phyloP scores from a whole-genome alignment of 495 filamentous ascomycete genomes.

The Neurospora sp. region DNA sequence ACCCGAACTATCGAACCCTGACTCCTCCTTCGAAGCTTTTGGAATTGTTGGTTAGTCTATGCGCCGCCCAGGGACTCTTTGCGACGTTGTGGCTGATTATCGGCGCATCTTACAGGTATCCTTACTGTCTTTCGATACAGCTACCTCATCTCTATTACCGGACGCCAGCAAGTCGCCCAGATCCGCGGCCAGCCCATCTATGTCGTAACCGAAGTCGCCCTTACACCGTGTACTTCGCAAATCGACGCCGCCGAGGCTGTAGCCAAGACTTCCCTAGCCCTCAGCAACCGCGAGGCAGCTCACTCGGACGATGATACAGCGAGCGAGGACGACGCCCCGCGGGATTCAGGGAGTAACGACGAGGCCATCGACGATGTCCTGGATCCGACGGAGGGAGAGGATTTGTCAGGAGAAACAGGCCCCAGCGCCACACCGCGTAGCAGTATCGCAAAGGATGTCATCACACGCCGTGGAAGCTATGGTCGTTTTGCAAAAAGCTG shows the following conservation, averaged over 20 bases:
- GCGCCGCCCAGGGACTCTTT: conserved; percentile 50
- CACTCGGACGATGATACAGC: conserved; percentile 23
- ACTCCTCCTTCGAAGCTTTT: conserved; percentile 58
- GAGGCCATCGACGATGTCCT: conserved; percentile 22
- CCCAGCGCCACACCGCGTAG: conserved; percentile 26
- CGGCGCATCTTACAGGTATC: conserved; percentile 41
- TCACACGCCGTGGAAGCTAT: conserved; percentile 65
- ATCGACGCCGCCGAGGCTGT: conserved; percentile 64
- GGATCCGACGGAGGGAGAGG: conserved; percentile 4
- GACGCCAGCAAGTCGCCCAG: conserved; percentile 78
- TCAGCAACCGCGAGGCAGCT: conserved; percentile 24
- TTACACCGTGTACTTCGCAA: conserved; percentile 76
- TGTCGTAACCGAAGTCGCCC: conserved; percentile 70
- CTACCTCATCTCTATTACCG: conserved; percentile 75
- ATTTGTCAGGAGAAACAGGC: conserved; percentile 29
- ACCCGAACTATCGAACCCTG: conserved; percentile 23
- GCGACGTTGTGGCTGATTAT: conserved; percentile 61
- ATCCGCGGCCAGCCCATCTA: conserved; percentile 76
- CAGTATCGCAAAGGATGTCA: conserved; percentile 74
- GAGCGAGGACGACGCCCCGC: conserved; percentile 24
- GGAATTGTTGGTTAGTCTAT: conserved; percentile 68
- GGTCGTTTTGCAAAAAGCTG: conserved; percentile 81
- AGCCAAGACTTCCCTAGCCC: conserved; percentile 45
- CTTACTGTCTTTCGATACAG: conserved; percentile 60
- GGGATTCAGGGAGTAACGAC: conserved; percentile 15